phyloP scores from a whole-genome alignment of 371 early-diverging fungal species.

The Actinomortierella wolfii region DNA sequence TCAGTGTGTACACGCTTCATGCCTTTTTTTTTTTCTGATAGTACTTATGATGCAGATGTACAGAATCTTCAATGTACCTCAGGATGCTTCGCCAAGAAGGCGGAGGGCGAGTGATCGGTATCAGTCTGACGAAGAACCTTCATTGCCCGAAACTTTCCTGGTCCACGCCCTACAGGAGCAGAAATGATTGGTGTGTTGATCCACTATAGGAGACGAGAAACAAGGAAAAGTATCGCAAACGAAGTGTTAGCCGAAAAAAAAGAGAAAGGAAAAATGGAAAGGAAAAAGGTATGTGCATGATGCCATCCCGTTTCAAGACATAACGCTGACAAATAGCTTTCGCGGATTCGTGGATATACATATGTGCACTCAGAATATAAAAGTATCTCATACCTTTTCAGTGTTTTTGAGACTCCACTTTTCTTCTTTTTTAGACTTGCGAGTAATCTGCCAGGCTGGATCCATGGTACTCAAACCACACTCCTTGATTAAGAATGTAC shows the following conservation, averaged over 20 bases:
- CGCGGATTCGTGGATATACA: too few species aligned
- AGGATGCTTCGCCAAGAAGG: conserved; percentile 63
- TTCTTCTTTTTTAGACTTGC: conserved; percentile 61
- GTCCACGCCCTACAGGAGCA: conserved; percentile 48
- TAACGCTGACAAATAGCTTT: too few species aligned
- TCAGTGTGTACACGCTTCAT: too few species aligned
- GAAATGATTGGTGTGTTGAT: conserved; percentile 60
- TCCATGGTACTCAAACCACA: conserved; percentile 62
- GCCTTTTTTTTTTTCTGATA: too few species aligned
- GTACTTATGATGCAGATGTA: too few species aligned
- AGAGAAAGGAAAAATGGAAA: background rate
- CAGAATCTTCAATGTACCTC: too few species aligned
- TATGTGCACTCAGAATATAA: too few species aligned
- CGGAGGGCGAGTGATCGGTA: conserved; percentile 63
- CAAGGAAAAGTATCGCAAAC: background rate
- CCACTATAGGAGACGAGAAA: conserved; percentile 48
- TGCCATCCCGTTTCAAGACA: too few species aligned
- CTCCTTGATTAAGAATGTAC: conserved; percentile 67
- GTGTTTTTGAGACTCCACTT: conserved; percentile 76
- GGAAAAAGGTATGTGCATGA: too few species aligned
- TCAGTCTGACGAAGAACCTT: conserved; percentile 75
- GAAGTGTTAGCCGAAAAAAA: background rate
- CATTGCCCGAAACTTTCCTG: conserved; percentile 63
- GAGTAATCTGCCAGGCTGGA: conserved; percentile 65
- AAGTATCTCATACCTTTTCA: conserved; percentile 70